These are phyloP conservation scores for Zangia roseola DNA, from an alignment of 768 basidiomycete genomes.

Conservation along the genomic window DNA sequence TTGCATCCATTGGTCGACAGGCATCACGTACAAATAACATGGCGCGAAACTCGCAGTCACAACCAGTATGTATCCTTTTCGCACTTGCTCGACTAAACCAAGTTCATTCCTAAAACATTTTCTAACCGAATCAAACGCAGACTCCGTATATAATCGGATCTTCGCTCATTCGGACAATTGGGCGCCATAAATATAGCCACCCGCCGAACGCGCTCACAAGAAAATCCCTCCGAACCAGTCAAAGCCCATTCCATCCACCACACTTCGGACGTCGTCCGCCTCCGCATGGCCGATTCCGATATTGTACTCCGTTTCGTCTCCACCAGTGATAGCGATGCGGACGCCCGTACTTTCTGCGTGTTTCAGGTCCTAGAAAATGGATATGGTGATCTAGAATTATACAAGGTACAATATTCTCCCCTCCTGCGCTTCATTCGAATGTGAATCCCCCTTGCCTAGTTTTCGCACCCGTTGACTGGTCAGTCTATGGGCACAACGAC, in stretches of 20 bases:
- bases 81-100: constrained; percentile 13
- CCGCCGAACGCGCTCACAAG: not conserved
- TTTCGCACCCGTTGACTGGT: constrained; percentile 46
- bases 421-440: not conserved
- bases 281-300: constrained; percentile 34
- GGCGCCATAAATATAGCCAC: constrained; percentile 6
- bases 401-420: constrained; percentile 37
- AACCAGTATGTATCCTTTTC: constrained; percentile 13
- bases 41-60: not conserved
- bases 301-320: constrained; percentile 40
- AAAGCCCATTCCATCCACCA: not conserved
- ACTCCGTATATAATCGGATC: constrained; percentile 15
- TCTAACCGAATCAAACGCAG: constrained; percentile 24
- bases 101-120: constrained; percentile 16
- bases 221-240: not conserved
- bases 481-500: constrained; percentile 42
- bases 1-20: constrained; percentile 13
- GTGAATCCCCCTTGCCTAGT: constrained; percentile 25
- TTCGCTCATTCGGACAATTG: not conserved
- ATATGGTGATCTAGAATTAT: constrained; percentile 36
- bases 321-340: constrained; percentile 28
- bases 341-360: constrained; percentile 47
- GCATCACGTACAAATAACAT: constrained; percentile 31
- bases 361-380: constrained; percentile 32
- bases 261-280: not conserved